Conservation (phyloP, 176 grass and related monocot species). For the Raddia distichophylla region DNA sequence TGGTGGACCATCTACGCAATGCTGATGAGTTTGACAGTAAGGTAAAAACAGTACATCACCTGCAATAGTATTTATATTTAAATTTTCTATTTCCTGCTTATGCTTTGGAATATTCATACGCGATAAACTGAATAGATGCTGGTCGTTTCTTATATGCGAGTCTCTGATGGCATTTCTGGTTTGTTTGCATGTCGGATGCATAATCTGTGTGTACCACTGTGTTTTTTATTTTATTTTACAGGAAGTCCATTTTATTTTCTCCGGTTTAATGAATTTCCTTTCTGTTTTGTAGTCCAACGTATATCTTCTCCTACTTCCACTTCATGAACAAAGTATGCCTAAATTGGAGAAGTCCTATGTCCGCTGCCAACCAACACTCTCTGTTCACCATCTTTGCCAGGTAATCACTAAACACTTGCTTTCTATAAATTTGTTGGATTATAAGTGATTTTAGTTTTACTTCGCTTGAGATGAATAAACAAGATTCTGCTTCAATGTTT, state of each 20-base stretch:
- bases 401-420: conserved; percentile 44
- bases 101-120: conserved; percentile 18
- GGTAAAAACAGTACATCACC: conserved; percentile 41
- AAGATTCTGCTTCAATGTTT: conserved; percentile 5
- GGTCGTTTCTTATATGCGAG: background rate
- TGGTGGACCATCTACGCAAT: conserved; percentile 66
- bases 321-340: conserved; percentile 60
- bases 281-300: conserved; percentile 60
- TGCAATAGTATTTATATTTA: conserved; percentile 19
- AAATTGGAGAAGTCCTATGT: conserved; percentile 61
- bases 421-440: background rate
- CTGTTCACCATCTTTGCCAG: conserved; percentile 63
- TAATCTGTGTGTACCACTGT: background rate
- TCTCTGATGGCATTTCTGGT: background rate
- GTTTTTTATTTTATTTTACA: conserved; percentile 6
- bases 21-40: conserved; percentile 64
- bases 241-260: conserved; percentile 1
- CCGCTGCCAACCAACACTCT: conserved; percentile 59
- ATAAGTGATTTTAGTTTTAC: background rate
- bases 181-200: background rate
- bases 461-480: conserved; percentile 11
- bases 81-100: background rate
- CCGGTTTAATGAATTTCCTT: conserved; percentile 30
- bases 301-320: conserved; percentile 58
- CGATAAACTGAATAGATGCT: background rate